Conservation (phyloP, 2,329 filamentous ascomycete species). For the Rhinocladiella similis region DNA sequence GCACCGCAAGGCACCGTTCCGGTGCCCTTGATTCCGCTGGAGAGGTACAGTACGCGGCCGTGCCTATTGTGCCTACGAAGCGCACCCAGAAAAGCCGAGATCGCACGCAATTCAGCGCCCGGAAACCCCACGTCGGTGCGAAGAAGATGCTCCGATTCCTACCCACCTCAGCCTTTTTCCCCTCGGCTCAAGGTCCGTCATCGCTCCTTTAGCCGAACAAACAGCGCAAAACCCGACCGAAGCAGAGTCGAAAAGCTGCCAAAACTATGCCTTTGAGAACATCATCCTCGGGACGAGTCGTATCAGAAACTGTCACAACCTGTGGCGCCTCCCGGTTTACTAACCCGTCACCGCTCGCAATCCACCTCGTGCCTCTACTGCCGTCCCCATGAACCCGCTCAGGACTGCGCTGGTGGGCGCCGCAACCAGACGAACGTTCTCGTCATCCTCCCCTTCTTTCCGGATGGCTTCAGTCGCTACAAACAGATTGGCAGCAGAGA, state of each 20-base stretch:
- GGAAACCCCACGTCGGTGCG: not conserved
- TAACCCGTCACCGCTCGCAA: not conserved
- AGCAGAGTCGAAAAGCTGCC: not conserved
- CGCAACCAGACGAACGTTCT: conserved; percentile 17
- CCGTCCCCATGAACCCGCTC: conserved; percentile 20
- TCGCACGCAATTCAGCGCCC: not conserved
- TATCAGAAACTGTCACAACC: not conserved
- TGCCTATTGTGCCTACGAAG: not conserved
- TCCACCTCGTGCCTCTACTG: not conserved
- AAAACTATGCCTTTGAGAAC: not conserved
- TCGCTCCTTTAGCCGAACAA: not conserved
- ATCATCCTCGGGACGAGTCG: conserved; percentile 1
- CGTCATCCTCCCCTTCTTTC: conserved; percentile 12
- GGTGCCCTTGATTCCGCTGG: not conserved
- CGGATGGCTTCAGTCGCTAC: conserved; percentile 18
- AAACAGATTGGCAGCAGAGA: conserved; percentile 27
- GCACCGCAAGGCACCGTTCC: not conserved
- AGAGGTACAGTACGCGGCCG: no score
- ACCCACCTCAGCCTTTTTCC: not conserved
- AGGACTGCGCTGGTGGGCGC: conserved; percentile 22
- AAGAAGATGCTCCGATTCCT: not conserved
- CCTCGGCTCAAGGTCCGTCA: not conserved
- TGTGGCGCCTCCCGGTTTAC: not conserved
- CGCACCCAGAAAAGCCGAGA: not conserved
- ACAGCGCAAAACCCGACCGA: not conserved